phyloP scores from a whole-genome alignment of 2,329 filamentous ascomycete genomes.

The Fusarium oxysporum region DNA sequence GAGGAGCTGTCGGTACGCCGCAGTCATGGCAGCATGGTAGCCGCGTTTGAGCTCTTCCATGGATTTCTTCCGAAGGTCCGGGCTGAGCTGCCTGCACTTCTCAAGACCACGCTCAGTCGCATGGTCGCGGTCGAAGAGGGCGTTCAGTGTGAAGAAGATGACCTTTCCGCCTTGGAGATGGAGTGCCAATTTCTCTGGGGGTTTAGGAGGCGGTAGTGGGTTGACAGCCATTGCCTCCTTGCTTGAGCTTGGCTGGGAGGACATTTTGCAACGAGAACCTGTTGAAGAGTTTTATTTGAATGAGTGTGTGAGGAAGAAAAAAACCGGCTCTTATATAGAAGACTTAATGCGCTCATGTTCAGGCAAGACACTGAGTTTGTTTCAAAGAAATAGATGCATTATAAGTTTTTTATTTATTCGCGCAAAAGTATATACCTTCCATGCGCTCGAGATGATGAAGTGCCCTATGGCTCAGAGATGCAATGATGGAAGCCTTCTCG shows the following conservation, averaged over 20 bases:
- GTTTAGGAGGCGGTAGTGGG: accelerated
- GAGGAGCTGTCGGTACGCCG: not conserved
- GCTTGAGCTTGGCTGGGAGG: not conserved
- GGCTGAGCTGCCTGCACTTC: not conserved
- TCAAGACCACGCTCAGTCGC: not conserved
- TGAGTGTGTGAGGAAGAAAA: not conserved
- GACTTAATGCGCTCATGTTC: accelerated
- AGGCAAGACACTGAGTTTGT: accelerated
- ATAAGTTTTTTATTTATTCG: not conserved
- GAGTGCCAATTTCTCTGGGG: accelerated
- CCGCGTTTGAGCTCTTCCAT: not conserved
- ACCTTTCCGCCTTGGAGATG: not conserved
- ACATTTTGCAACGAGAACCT: accelerated
- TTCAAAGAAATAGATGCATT: not conserved
- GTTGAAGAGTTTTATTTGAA: not conserved
- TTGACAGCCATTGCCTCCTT: not conserved
- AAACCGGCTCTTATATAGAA: not conserved
- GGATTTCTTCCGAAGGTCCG: not conserved
- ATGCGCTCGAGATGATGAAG: not conserved
- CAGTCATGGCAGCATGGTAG: not conserved
- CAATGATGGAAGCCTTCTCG: not conserved
- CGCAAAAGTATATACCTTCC: not conserved
- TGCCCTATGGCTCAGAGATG: not conserved
- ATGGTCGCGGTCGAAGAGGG: not conserved
- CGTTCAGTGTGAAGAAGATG: not conserved